phyloP scores from a whole-genome alignment of 2,329 filamentous ascomycete species.

The Pleoardoris graminearum region DNA sequence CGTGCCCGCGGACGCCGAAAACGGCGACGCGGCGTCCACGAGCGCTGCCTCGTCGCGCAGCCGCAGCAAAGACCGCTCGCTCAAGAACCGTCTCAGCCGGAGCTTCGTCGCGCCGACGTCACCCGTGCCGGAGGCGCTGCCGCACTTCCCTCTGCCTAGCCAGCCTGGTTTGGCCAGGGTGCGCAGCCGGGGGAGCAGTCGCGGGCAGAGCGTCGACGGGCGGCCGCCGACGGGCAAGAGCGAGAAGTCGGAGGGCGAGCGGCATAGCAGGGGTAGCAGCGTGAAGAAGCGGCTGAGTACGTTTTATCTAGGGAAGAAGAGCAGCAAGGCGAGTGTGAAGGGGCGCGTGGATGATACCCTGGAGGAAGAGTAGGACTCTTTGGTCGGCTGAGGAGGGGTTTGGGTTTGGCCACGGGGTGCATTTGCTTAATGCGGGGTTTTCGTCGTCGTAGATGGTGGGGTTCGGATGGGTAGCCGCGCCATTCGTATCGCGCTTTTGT shows the following conservation, averaged over 20 bases:
- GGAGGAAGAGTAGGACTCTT: constrained; percentile 33
- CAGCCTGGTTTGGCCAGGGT: constrained; percentile 23
- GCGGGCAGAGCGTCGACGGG: constrained; percentile 14
- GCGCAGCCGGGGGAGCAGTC: constrained; percentile 17
- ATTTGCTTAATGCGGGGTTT: too few species aligned
- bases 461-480: too few species aligned
- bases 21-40: constrained; percentile 24
- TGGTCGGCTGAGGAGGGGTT: neutral
- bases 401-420: too few species aligned
- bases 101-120: constrained; percentile 36
- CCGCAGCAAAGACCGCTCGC: constrained; percentile 36
- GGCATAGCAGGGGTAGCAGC: constrained; percentile 56
- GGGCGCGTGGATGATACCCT: constrained; percentile 34
- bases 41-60: constrained; percentile 32
- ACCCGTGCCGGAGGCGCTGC: constrained; percentile 36
- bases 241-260: constrained; percentile 47
- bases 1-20: constrained; percentile 25
- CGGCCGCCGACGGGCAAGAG: constrained; percentile 40
- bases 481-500: too few species aligned
- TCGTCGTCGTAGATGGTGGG: too few species aligned
- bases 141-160: constrained; percentile 26
- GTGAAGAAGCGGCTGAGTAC: constrained; percentile 79
- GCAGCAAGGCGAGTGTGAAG: constrained; percentile 57
- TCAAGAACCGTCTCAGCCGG: constrained; percentile 33
- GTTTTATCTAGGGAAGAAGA: constrained; percentile 73